A percentile compares a stretch with the other conserved stretches of the same genome.
Evolutionary conservation across 805 yeast genomes (phyloP).

Genomic region (Ogataea polymorpha): DNA sequence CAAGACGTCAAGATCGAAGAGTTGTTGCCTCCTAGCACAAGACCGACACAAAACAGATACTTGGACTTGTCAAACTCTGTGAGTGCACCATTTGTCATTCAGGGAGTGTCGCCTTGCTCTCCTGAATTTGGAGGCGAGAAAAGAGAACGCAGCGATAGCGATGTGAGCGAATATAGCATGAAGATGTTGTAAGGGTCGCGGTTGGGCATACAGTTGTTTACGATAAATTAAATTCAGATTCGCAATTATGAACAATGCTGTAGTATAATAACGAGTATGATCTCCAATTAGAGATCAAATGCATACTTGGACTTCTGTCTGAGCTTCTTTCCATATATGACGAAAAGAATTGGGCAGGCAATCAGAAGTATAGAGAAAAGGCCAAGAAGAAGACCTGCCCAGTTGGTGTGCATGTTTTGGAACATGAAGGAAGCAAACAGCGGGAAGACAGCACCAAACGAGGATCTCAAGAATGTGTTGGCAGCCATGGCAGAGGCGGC

Average conservation of each 20-base stretch:
- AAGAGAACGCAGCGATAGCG: constrained; percentile 22
- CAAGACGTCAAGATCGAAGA: constrained; percentile 1
- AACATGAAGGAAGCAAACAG: constrained; percentile 73
- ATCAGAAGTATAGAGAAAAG: constrained; percentile 52
- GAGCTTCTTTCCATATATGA: constrained; percentile 52
- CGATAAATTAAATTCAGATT: neutral
- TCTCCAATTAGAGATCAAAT: constrained; percentile 25
- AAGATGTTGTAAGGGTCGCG: constrained; percentile 8
- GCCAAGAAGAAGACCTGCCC: constrained; percentile 78
- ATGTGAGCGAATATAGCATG: constrained; percentile 17
- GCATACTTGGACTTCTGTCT: constrained; percentile 62
- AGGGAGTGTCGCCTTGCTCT: constrained; percentile 58
- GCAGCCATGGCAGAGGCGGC: constrained; percentile 66
- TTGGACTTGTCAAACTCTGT: constrained; percentile 54
- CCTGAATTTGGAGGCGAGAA: constrained; percentile 24
- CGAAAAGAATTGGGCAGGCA: constrained; percentile 69
- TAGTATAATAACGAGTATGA: no score
- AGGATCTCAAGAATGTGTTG: constrained; percentile 63
- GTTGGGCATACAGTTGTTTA: neutral
- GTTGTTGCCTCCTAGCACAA: neutral
- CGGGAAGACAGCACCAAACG: constrained; percentile 69
- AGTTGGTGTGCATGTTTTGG: constrained; percentile 60
- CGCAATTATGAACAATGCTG: neutral
- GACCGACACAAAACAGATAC: constrained; percentile 33
- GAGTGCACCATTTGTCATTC: constrained; percentile 63